Percentiles rank a stretch among this genome's conserved stretches.
These are phyloP conservation scores for Stentor roeselii DNA, from an alignment of 73 alveolate genomes.

Conservation along the genomic window DNA sequence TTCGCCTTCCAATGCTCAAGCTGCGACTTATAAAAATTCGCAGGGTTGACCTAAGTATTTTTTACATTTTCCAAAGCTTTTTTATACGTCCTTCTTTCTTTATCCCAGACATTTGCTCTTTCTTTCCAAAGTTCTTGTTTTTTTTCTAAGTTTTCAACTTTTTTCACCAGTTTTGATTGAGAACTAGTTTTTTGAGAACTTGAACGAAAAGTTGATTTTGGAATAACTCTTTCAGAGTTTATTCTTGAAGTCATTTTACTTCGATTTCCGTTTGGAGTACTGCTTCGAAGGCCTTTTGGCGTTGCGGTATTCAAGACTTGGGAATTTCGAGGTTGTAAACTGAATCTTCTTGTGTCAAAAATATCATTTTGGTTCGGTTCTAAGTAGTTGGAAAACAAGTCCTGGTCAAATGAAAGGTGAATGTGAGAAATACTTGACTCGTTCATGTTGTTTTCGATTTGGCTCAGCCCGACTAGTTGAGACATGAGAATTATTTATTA, in stretches of 20 bases:
- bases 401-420: background rate
- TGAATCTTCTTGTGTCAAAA: slow-evolving; percentile 12
- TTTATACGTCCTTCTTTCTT: background rate
- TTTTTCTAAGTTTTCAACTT: slow-evolving; percentile 11
- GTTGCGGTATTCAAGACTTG: background rate
- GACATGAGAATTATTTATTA: background rate
- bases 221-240: background rate
- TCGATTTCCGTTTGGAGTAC: background rate
- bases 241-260: background rate
- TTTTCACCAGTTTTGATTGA: background rate
- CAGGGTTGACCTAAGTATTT: background rate
- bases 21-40: background rate
- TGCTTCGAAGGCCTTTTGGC: background rate
- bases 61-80: slow-evolving; percentile 18
- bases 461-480: background rate
- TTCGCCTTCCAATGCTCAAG: background rate
- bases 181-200: background rate
- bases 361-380: slow-evolving; percentile 15
- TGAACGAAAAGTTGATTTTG: background rate
- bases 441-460: background rate
- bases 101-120: slow-evolving; percentile 18
- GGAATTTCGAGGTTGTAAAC: background rate
- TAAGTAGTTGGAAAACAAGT: background rate
- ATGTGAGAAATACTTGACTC: background rate
- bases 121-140: slow-evolving; percentile 9